Evolutionary conservation across 2,329 filamentous ascomycete genomes (phyloP), one percentile per base, ranked within the genome.

Genomic region (Curvularia sp.): DNA sequence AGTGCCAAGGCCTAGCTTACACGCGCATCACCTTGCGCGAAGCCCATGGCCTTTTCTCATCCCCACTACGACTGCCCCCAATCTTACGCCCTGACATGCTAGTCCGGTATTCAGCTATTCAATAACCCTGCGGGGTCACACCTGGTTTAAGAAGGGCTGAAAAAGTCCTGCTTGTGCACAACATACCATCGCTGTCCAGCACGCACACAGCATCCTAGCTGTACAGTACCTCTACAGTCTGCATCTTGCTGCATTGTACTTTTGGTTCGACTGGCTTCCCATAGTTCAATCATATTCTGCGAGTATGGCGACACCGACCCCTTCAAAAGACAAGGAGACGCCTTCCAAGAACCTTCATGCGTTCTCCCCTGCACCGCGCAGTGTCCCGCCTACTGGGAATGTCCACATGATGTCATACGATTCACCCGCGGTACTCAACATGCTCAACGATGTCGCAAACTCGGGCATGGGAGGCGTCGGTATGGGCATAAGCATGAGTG

Each of bases 341-440:
- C 69, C 75, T 39, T 74, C 76, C 51, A 73, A 72, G 64, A 72
- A 75, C 63, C 72, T 76, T 55, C 64, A 69, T 52, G 66, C 66
- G 60, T 79, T 75, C 73, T 78, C 72, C 39, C 76, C 76, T 49
- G 77, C 73, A 27, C 79, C 75, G 64, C 81, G 74, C 70, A 80
- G 71, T 63, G 75, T 79, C 1, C 80, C 80, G 25, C 70, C 67
- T 27, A 79, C 67, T 32, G 73, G 75, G 5, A 78, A 62, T 13
- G 51, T 79, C 36, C 68, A 68, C 54, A 70, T 75, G 63, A 70
- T 79, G 55, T 74, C 74, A 41, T 78, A 76, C 66, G 77, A 79
- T 55, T 80, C 78, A 4, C 78, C 78, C 5, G 74, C 75, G 0
- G 80, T 79, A 38, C 77, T 82, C 8, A 77, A 76, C n/a, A 74